Evolutionary conservation across 352 stramenopile species (phyloP).

Genomic region (Pythium myriotylum): DNA sequence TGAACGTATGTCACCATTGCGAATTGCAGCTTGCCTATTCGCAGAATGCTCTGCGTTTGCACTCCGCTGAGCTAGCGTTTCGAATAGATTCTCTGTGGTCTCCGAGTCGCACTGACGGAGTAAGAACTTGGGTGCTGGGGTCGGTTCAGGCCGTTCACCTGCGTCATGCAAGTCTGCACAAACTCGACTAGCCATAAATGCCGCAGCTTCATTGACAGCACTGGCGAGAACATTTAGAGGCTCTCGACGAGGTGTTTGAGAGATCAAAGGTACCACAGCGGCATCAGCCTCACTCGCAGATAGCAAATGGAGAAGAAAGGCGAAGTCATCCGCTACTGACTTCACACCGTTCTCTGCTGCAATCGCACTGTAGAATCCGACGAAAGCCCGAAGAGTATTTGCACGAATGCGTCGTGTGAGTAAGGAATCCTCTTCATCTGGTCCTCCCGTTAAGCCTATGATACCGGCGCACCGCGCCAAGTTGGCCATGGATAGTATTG

Average conservation of each 20-base stretch:
- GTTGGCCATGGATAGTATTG: constrained; percentile 59
- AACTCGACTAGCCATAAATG: constrained; percentile 70
- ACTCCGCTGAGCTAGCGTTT: constrained; percentile 45
- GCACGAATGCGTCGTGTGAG: constrained; percentile 33
- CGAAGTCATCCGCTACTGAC: constrained; percentile 24
- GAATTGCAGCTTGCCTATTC: not conserved
- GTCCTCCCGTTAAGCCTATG: constrained; percentile 36
- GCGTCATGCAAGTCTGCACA: constrained; percentile 55
- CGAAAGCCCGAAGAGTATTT: constrained; percentile 63
- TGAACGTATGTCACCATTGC: constrained; percentile 7
- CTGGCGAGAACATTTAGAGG: constrained; percentile 44
- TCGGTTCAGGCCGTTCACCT: constrained; percentile 47
- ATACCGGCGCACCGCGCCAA: constrained; percentile 46
- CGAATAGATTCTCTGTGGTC: constrained; percentile 53
- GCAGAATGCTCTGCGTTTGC: constrained; percentile 2
- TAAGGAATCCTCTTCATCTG: constrained; percentile 10
- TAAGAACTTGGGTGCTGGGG: constrained; percentile 33
- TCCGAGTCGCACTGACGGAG: constrained; percentile 63
- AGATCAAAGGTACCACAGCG: not conserved
- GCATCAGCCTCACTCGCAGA: not conserved
- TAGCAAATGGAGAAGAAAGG: constrained; percentile 19
- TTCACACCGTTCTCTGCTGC: constrained; percentile 20
- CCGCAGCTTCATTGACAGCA: constrained; percentile 41
- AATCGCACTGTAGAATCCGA: constrained; percentile 69
- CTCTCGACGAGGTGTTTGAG: constrained; percentile 46